phyloP scores from a whole-genome alignment of 2,329 filamentous ascomycete species.

The Sporothrix sp. region DNA sequence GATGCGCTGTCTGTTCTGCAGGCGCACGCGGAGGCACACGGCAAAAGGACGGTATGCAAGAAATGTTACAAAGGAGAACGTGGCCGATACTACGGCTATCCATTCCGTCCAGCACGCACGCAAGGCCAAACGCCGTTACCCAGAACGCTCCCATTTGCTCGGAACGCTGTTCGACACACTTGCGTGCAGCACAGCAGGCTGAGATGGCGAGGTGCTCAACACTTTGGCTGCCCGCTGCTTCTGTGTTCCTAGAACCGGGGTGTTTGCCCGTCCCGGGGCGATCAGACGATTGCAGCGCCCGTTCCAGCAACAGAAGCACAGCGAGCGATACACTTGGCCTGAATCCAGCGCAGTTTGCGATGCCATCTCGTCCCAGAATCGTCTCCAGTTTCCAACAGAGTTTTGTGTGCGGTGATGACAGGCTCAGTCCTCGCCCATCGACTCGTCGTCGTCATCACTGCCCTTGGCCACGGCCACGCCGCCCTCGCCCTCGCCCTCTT shows the following conservation, averaged over 20 bases:
- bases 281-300: no score
- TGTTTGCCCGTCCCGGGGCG: neutral
- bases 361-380: neutral
- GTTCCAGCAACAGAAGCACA: no score
- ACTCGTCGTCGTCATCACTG: conserved; percentile 33
- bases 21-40: no score
- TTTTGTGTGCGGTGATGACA: neutral
- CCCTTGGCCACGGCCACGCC: conserved; percentile 26
- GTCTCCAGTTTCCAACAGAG: no score
- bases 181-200: neutral
- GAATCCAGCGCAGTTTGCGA: no score
- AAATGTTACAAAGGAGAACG: neutral
- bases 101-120: neutral
- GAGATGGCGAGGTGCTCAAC: neutral
- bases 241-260: neutral
- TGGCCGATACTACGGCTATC: neutral
- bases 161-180: neutral
- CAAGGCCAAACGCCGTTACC: neutral
- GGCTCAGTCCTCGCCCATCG: conserved; percentile 46
- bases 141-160: conserved; percentile 1
- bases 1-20: no score
- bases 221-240: neutral
- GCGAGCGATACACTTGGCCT: no score
- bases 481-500: conserved; percentile 21
- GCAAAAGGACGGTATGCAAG: no score